Evolutionary conservation across 2,329 filamentous ascomycete genomes (phyloP), one percentile per base, ranked within the genome.

Genomic region (Aspergillus udagawae): DNA sequence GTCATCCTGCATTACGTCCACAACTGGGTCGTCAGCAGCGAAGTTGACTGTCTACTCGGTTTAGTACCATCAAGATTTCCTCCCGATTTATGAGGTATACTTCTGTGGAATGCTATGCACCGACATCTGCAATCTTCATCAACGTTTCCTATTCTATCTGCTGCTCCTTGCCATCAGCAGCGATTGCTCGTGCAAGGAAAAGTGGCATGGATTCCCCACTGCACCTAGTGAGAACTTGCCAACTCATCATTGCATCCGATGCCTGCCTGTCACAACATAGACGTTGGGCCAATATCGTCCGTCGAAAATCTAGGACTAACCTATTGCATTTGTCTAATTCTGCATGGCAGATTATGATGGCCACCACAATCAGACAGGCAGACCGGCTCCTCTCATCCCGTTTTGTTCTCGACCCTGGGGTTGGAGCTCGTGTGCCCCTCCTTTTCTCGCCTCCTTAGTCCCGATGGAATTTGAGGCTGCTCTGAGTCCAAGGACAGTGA

Each of bases 181-280:
- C 44, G 12, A 9, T 51, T 25, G 7, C 58, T 63, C 61, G 55
- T 60, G 63, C 58, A 61, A 65, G 69, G 70, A 68, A 65, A 66
- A 64, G 75, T 71, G 72, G 74, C 78, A 79, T 79, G 77, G 75
- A 70, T 76, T 76, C 74, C 79, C 76, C 74, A 73, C 73, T 61
- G 72, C 62, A 58, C 56, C 52, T 58, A 63, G 57, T 59, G 53
- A 60, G 57, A 63, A 56, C 51, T 75, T 89, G 86, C 85, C 87
- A 89, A 84, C 86, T 86, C 87, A 89, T 88, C 86, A 85, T 75
- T 88, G 86, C 87, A 87, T 89, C 81, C 81, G 79, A 71, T 70
- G 68, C 70, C 70, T 74, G 70, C 64, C 65, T 69, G 66, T 72
- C 69, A 68, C 60, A 59, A 55, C 57, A 44, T 53, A n/a, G 53